Evolutionary conservation across 2,329 filamentous ascomycete species (phyloP).

Genomic region (Didymella pinodella): DNA sequence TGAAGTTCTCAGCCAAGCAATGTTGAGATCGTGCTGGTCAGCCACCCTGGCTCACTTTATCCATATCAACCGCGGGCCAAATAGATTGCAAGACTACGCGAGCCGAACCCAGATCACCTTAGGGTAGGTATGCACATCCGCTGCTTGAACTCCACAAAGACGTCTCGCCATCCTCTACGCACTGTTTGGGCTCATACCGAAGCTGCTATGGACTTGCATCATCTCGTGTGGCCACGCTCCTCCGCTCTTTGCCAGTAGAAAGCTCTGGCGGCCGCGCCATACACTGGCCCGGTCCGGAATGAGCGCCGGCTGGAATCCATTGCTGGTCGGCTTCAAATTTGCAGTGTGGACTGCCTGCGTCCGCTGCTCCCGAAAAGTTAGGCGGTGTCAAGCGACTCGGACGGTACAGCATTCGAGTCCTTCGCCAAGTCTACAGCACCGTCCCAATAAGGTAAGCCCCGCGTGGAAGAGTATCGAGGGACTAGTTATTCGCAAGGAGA

Average conservation of each 20-base stretch:
- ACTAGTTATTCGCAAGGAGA: conserved; percentile 1
- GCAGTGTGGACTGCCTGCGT: too few species aligned
- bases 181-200: background rate
- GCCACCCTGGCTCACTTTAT: conserved; percentile 30
- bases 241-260: background rate
- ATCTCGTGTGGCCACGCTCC: background rate
- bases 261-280: background rate
- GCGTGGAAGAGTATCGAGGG: background rate
- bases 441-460: background rate
- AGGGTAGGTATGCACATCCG: background rate
- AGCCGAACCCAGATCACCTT: conserved; percentile 3
- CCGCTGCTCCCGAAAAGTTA: background rate
- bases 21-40: conserved; percentile 8
- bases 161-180: background rate
- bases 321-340: too few species aligned
- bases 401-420: background rate
- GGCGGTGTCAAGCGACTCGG: background rate
- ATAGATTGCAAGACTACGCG: conserved; percentile 22
- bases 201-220: background rate
- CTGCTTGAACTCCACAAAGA: conserved; percentile 1
- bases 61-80: conserved; percentile 45
- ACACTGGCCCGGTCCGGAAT: background rate
- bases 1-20: conserved; percentile 7
- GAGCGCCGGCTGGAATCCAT: too few species aligned
- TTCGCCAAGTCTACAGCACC: background rate